These are phyloP conservation scores for Monosporascus sp. DNA, from an alignment of 2,329 filamentous ascomycete species.

Conservation along the genomic window DNA sequence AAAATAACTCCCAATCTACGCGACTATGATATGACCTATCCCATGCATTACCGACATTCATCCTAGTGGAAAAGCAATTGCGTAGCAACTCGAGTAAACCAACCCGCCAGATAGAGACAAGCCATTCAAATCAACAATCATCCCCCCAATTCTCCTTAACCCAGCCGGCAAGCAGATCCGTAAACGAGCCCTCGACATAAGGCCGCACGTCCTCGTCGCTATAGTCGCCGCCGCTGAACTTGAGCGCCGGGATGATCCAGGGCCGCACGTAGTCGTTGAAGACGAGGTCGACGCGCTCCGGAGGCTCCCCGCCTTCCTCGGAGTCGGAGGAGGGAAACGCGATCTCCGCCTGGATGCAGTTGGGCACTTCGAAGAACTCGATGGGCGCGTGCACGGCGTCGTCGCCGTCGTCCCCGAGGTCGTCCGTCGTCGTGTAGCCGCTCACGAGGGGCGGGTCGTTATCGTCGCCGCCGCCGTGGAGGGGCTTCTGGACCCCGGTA, in stretches of 20 bases:
- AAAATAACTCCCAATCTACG: background rate
- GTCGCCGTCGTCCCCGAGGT: constrained; percentile 77
- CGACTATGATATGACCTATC: no score
- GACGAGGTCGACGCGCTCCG: constrained; percentile 71
- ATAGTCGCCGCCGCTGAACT: constrained; percentile 51
- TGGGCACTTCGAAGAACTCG: constrained; percentile 72
- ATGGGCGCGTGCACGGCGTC: constrained; percentile 79
- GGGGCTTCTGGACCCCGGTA: constrained; percentile 17
- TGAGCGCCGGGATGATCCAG: constrained; percentile 72
- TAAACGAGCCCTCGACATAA: constrained; percentile 52
- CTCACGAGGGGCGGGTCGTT: constrained; percentile 25
- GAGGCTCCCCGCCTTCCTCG: constrained; percentile 9
- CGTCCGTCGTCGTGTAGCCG: constrained; percentile 88
- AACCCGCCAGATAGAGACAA: background rate
- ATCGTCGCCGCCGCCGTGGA: constrained; percentile 8
- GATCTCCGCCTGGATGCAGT: constrained; percentile 70
- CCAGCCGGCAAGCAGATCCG: constrained; percentile 52
- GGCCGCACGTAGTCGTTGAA: constrained; percentile 89
- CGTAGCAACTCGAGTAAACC: background rate
- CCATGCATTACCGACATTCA: no score
- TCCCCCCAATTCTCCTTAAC: constrained; percentile 53
- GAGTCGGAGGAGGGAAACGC: constrained; percentile 44
- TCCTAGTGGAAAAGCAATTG: no score
- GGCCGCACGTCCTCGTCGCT: constrained; percentile 39
- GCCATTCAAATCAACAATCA: constrained; percentile 31